Percentiles rank a stretch among this genome's conserved stretches.
Conservation (phyloP, 2,329 filamentous ascomycete genomes). For the Exophiala alcalophila region DNA sequence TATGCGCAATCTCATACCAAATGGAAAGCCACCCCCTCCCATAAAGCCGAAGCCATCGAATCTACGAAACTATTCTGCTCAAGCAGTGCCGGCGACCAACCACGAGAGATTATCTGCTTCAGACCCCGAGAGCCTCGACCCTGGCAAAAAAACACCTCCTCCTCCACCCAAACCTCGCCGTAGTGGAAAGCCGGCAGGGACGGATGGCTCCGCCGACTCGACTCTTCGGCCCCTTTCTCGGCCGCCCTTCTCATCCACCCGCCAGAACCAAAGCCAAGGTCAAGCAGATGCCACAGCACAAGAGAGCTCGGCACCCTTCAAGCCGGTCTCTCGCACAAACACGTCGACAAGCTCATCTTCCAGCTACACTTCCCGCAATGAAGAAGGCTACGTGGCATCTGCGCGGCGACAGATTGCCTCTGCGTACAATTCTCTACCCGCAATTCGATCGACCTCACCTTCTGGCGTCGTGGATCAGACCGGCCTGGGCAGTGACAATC, state of each 20-base stretch:
- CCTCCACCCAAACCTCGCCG: conserved; percentile 38
- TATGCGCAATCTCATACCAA: conserved; percentile 18
- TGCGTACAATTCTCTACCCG: conserved; percentile 30
- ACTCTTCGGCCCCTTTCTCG: conserved; percentile 22
- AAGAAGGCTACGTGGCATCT: conserved; percentile 30
- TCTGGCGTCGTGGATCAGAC: conserved; percentile 30
- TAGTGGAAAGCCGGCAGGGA: conserved; percentile 17
- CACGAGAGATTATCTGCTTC: conserved; percentile 18
- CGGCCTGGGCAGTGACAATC: conserved; percentile 28
- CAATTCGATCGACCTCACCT: conserved; percentile 28
- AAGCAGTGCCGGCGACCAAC: conserved; percentile 15
- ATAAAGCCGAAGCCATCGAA: conserved; percentile 44
- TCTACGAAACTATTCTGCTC: conserved; percentile 37
- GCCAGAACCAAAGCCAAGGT: conserved; percentile 26
- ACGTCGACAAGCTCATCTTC: conserved; percentile 17
- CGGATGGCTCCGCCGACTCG: conserved; percentile 17
- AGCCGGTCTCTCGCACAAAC: conserved; percentile 24
- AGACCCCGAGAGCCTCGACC: conserved; percentile 17
- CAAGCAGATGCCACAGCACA: conserved; percentile 11
- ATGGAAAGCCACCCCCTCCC: conserved; percentile 34
- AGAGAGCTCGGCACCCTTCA: conserved; percentile 15
- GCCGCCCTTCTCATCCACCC: conserved; percentile 32
- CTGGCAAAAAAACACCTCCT: conserved; percentile 37
- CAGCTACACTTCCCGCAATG: conserved; percentile 12
- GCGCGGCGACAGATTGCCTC: conserved; percentile 26